Evolutionary conservation across 2,329 filamentous ascomycete genomes (phyloP), one percentile per base, ranked within the genome.

Genomic region (Cryphonectria naterciae): DNA sequence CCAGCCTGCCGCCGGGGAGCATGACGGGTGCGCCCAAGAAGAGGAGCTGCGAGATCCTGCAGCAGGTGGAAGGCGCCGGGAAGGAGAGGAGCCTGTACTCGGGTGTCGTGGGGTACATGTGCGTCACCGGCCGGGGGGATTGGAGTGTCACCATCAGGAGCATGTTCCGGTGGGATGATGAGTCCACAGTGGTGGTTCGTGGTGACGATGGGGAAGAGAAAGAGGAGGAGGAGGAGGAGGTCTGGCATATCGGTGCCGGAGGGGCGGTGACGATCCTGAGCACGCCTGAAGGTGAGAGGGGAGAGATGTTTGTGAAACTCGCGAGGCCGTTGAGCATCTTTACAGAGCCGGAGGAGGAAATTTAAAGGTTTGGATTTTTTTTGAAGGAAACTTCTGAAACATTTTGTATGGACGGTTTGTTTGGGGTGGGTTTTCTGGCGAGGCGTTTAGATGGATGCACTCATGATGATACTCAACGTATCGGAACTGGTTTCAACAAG

Each of bases 11-110:
- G 0, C 94, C 96, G 0, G 95, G 96, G 0, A 95, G 92, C 76
- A 98, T 98, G 96, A 98, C 95, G 1, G 96, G 96, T 8, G 95
- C 95, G 0, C 96, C 95, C 0, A 98, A 98, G 84, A 95, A 95
- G 81, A 88, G 95, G 64, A 95, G 92, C 74, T 98, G 95, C 79
- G 91, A 97, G 83, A 87, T 98, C 63, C 84, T 98, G 28, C 85
- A 86, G 71, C 82, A 85, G 4, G 86, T 97, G 58, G 95, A 97
- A 80, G 81, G 81, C 25, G 79, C 8, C 10, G 37, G 84, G 4
- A 81, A 83, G 70, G 87, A 90, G 75, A 85, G 95, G 67, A 91
- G 93, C 43, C 81, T 98, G 66, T 98, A 98, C 81, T 93, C 93
- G 8, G 94, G 96, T 28, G 92, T 97, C 1, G 87, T 98, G 65